These are phyloP conservation scores for Moelleriella libera DNA, from an alignment of 2,329 filamentous ascomycete genomes.

Conservation along the genomic window DNA sequence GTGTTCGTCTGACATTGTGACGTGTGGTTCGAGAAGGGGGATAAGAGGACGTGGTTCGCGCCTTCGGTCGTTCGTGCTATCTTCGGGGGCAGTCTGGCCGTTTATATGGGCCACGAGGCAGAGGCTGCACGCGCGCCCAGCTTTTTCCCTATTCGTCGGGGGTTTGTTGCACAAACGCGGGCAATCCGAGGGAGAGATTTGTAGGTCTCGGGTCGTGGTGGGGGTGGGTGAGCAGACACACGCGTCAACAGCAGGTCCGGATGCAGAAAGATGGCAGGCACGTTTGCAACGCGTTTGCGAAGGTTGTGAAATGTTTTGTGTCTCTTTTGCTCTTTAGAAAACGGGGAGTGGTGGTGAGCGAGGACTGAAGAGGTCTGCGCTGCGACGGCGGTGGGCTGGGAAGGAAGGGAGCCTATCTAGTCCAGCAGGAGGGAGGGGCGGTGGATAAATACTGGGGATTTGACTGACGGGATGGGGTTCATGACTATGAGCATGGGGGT, in stretches of 20 bases:
- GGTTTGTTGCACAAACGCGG: not conserved
- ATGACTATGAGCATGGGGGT: not conserved
- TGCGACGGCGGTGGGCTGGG: not conserved
- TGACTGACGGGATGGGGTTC: no score
- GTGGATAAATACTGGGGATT: not conserved
- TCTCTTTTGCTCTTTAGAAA: no score
- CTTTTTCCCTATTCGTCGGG: not conserved
- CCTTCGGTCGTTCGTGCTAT: no score
- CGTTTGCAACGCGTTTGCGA: no score
- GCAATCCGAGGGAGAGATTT: not conserved
- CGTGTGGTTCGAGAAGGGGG: no score
- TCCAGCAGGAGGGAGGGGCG: not conserved
- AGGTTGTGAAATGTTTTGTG: no score
- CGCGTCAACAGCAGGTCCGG: no score
- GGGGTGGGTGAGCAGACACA: not conserved
- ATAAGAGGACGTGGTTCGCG: not conserved
- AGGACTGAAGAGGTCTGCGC: not conserved
- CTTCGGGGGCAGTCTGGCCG: not conserved
- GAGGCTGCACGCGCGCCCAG: not conserved
- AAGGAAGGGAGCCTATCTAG: not conserved
- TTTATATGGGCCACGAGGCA: not conserved
- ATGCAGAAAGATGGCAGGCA: no score
- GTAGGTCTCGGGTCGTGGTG: not conserved
- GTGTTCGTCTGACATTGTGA: slow-evolving; percentile 9
- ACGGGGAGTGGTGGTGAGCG: no score